These are phyloP conservation scores for Agrostemma githago DNA, from an alignment of 148 eudicot species.

Conservation along the genomic window DNA sequence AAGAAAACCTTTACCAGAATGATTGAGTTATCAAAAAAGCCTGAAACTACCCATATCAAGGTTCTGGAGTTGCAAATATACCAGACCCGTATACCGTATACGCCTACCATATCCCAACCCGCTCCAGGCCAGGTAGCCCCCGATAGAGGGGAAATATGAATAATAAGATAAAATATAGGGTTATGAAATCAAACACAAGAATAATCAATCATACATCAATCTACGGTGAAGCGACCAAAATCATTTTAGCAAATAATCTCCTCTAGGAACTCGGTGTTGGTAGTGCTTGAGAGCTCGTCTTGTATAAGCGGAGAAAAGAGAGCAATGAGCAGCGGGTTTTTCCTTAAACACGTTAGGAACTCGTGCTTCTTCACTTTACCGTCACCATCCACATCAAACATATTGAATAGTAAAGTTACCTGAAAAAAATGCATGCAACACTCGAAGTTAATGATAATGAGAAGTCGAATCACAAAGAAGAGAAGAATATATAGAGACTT, in stretches of 20 bases:
- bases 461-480: neutral
- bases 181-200: neutral
- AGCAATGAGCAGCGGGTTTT: conserved; percentile 31
- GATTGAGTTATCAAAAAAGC: conserved; percentile 18
- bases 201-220: conserved; percentile 6
- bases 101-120: conserved; percentile 8
- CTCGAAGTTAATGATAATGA: neutral
- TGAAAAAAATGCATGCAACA: conserved; percentile 3
- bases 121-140: conserved; percentile 10
- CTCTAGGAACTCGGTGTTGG: conserved; percentile 15
- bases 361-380: conserved; percentile 26
- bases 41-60: conserved; percentile 16
- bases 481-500: neutral
- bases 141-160: neutral
- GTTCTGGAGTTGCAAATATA: conserved; percentile 21
- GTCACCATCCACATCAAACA: conserved; percentile 32
- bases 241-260: conserved; percentile 22
- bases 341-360: conserved; percentile 21
- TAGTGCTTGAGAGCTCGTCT: conserved; percentile 19
- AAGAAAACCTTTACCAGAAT: neutral
- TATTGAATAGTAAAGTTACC: conserved; percentile 20
- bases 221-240: neutral
- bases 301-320: conserved; percentile 26
- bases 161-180: neutral
- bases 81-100: conserved; percentile 7